Conservation (phyloP, 2,329 filamentous ascomycete species). For the Teratosphaeria zuluensis region DNA sequence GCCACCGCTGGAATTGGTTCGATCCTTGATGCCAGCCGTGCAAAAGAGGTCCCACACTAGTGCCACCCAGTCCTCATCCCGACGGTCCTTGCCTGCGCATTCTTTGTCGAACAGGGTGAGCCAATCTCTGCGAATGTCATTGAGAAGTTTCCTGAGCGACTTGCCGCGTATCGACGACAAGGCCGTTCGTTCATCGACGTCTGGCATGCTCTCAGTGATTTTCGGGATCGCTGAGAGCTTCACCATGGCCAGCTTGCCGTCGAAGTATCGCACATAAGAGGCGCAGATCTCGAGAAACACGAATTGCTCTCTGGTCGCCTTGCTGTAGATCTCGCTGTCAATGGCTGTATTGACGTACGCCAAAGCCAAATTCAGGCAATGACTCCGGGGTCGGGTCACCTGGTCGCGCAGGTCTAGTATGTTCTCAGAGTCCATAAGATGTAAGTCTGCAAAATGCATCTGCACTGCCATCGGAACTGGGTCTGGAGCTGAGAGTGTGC, state of each 20-base stretch:
- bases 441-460: not conserved
- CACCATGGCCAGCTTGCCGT: not conserved
- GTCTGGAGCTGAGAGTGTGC: not conserved
- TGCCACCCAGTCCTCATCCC: not conserved
- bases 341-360: not conserved
- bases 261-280: not conserved
- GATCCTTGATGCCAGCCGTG: not conserved
- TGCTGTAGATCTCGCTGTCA: not conserved
- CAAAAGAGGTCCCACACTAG: not conserved
- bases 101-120: not conserved
- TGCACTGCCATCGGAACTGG: not conserved
- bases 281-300: not conserved
- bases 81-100: not conserved
- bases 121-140: not conserved
- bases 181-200: not conserved
- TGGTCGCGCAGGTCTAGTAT: not conserved
- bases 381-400: not conserved
- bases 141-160: not conserved
- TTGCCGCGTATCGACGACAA: not conserved
- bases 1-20: not conserved
- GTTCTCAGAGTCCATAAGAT: not conserved
- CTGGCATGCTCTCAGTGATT: not conserved
- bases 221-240: not conserved
- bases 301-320: not conserved
- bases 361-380: not conserved